Conservation (phyloP, 768 basidiomycete species). For the Sarcodon aspratus region DNA sequence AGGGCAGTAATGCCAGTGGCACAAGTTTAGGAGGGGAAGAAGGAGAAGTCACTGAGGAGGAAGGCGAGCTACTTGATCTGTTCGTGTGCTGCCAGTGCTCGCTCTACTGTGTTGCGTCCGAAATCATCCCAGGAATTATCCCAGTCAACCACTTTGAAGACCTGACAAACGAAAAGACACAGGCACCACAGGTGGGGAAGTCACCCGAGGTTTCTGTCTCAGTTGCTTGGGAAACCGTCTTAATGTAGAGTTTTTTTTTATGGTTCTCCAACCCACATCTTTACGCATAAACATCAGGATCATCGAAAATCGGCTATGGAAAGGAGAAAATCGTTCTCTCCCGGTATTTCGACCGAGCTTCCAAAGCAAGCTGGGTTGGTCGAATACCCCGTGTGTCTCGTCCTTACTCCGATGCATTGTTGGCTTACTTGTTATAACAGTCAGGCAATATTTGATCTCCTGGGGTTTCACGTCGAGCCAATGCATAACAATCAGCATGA, state of each 20-base stretch:
- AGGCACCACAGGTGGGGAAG: conserved; percentile 46
- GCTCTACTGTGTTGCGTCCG: conserved; percentile 58
- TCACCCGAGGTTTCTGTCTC: conserved; percentile 42
- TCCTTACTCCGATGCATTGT: not conserved
- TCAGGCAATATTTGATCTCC: conserved; percentile 25
- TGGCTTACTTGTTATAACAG: conserved; percentile 12
- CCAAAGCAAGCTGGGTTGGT: conserved; percentile 59
- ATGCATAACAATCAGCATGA: conserved; percentile 21
- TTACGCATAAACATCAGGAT: conserved; percentile 32
- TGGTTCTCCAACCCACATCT: not conserved
- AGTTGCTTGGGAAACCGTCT: conserved; percentile 51
- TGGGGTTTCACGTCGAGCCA: conserved; percentile 25
- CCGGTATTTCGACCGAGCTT: conserved; percentile 44
- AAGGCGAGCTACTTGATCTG: conserved; percentile 55
- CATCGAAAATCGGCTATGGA: conserved; percentile 69
- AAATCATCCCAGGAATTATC: conserved; percentile 64
- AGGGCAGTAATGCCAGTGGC: conserved; percentile 3
- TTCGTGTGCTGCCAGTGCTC: conserved; percentile 84
- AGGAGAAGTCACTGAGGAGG: conserved; percentile 26
- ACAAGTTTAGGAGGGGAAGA: conserved; percentile 9
- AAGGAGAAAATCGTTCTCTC: conserved; percentile 47
- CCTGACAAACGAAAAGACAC: conserved; percentile 47
- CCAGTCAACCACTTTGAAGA: conserved; percentile 51
- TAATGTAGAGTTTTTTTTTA: conserved; percentile 39
- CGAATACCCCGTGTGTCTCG: conserved; percentile 38